phyloP scores from a whole-genome alignment of 495 filamentous ascomycete species.

The Alectoria sarmentosa region DNA sequence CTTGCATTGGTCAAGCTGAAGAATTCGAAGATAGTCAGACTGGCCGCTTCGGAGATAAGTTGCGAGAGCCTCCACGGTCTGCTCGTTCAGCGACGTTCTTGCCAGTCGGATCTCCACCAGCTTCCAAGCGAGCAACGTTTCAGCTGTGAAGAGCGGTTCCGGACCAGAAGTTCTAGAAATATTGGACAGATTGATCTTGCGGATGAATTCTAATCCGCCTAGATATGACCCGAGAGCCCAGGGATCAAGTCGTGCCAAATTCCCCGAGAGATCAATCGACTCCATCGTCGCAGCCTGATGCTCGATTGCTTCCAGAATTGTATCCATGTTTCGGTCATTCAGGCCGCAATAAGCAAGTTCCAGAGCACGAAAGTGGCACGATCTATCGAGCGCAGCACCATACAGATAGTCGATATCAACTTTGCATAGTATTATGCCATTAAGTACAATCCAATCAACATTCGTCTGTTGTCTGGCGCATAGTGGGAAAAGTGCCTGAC shows the following conservation, averaged over 20 bases:
- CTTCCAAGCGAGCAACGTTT: conserved; percentile 64
- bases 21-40: conserved; percentile 57
- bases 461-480: conserved; percentile 67
- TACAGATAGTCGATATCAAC: conserved; percentile 69
- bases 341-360: conserved; percentile 75
- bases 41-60: conserved; percentile 55
- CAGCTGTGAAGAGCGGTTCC: conserved; percentile 58
- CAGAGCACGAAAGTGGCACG: conserved; percentile 66
- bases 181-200: conserved; percentile 65
- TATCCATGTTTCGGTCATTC: conserved; percentile 36
- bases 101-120: conserved; percentile 68
- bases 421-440: conserved; percentile 76
- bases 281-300: conserved; percentile 69
- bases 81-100: conserved; percentile 52
- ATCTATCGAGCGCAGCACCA: conserved; percentile 55
- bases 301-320: conserved; percentile 33
- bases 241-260: conserved; percentile 64
- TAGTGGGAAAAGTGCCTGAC: conserved; percentile 69
- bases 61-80: conserved; percentile 52
- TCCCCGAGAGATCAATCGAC: conserved; percentile 67
- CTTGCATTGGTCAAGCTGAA: conserved; percentile 73
- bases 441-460: conserved; percentile 74
- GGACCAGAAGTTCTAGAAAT: conserved; percentile 53
- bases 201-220: conserved; percentile 59
- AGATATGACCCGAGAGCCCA: conserved; percentile 55